Evolutionary conservation across 805 yeast genomes (phyloP), one percentile per base, ranked within the genome.

Genomic region (Candida schatavii): DNA sequence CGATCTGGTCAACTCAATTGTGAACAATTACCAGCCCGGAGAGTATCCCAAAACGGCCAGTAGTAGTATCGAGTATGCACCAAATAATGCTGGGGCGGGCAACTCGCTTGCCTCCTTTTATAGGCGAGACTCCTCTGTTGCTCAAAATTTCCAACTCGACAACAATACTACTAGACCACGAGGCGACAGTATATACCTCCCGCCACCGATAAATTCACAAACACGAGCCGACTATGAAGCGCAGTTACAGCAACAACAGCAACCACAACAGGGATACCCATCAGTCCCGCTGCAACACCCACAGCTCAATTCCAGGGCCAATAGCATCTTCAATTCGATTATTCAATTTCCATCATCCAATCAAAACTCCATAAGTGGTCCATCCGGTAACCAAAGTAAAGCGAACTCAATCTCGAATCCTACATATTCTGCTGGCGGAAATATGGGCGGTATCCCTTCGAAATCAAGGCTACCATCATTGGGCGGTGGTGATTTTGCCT

Each of bases 321-420:
- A 66, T 40, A 61, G 70, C 41, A 66, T 68, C 9, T 68, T 68
- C 51, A 63, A 65, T 41, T 58, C 68, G 15, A 50, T 66, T 15
- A 66, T 70, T 18, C 72, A 68, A 44, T 50, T 68, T 13, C 74
- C 74, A 3, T 57, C 57, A 3, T 64, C 72, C 1, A 46, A 51
- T 7, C 48, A 56, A 11, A 66, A 66, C 44, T 66, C 71, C 1
- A 47, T 66, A 4, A 58, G 65, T 35, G 71, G 55, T 18, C 46
- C 49, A n/a, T 43, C 50, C 3, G 41, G 41, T 5, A 30, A 21
- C 20, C 34, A 35, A 9, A 41, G 36, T 31, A 44, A 43, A n/a
- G 36, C 29, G n/a, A 42, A 26, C 29, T 39, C 50, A 23, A 35
- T 32, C 27, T 46, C 52, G 14, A 26, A 23, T 28, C 41, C 32